Base-by-base conservation (phyloP, 371 early-diverging fungal species). In the Mucor velutinosus region DNA sequence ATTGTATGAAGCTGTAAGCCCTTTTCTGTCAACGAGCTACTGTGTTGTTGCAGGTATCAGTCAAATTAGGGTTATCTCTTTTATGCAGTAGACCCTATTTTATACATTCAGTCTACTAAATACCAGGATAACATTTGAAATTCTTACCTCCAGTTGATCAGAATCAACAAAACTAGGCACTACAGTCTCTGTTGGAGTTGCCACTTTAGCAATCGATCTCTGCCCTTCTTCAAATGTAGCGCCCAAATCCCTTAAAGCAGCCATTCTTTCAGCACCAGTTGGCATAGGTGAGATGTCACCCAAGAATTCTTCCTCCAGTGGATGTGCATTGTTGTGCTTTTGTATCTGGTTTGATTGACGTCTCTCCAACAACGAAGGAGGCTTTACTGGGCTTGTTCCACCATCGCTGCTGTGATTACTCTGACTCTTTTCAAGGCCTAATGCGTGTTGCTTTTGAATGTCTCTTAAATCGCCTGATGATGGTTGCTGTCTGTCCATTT, bases 151-250 rank as follows among this genome's bases (percentile, higher is more conserved):
- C 19, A 71, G 56, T 53, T 73, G 68, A 5, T 73, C 64, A 25
- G 73, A 67, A 59, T 81, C 79, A 6, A 81, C 67, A 71, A 81
- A 81, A 14, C 72, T 77, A 7, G 82, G 82, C 23, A 78, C 72
- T 19, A 68, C 62, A 15, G 74, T 64, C 23, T 70, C 76, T 25
- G 76, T 76, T 11, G 82, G 82, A 7, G 82, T 82, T 17, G 82
- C 82, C 7, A 82, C 72, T 33, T 82, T 82, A 21, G 79, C 63
- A 29, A 82, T 70, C 0, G 72, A 60, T n/a, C 68, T 79, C 21
- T 72, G 56, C 7, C 82, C 82, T 67, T 82, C 82, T 45, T 74
- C 66, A 58, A 82, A 82, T 19, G 82, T 79, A 14, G 75, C 74
- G 2, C 82, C 82, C 17, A 82, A 62, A 30, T 82, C 41, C 56